Evolutionary conservation across 352 stramenopile species (phyloP), one percentile per base, ranked within the genome.

Genomic region (Phytophthora hybrid): DNA sequence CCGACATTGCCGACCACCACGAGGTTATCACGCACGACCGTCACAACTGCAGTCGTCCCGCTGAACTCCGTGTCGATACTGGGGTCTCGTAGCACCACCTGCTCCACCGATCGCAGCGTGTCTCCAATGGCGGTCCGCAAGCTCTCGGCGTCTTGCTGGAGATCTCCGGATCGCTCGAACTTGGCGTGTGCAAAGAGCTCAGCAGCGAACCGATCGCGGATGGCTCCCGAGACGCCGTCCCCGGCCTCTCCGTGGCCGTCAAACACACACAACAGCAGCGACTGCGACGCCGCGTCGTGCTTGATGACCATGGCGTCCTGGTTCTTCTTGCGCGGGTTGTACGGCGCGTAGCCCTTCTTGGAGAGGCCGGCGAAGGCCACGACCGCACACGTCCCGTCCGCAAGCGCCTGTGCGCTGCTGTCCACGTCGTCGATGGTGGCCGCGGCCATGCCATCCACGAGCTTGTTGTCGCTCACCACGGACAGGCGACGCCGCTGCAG

Each of bases 251-350:
- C 97, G 70, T 99, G 97, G 55, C 97, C 97, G 80, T 99, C 97
- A 78, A 99, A 94, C 10, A 99, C 97, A 55, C 93, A 98, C 8
- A 99, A 87, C 59, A 99, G 86, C 23, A 99, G 84, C 56, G 93
- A 95, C 63, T 97, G 97, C 11, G 96, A 97, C 8, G 85, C 82
- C 0, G 87, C 64, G 71, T 99, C 94, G 67, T 98, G 94, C 14
- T 93, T 87, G 87, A 99, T 99, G 67, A 99, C 94, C 74, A 99
- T 92, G 29, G 94, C 87, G 80, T 99, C 97, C 66, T 99, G 97
- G 78, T 99, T 99, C 82, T 99, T 99, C 86, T 99, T 99, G 46
- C 97, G 89, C 16, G 95, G 95, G 71, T 99, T 99, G 79, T 99
- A 99, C 54, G 90, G 85, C 57, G 89, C 87, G 57, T 95, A 95